Evolutionary conservation across 371 early-diverging fungal species (phyloP).

Genomic region (Rhizopus arrhizus): DNA sequence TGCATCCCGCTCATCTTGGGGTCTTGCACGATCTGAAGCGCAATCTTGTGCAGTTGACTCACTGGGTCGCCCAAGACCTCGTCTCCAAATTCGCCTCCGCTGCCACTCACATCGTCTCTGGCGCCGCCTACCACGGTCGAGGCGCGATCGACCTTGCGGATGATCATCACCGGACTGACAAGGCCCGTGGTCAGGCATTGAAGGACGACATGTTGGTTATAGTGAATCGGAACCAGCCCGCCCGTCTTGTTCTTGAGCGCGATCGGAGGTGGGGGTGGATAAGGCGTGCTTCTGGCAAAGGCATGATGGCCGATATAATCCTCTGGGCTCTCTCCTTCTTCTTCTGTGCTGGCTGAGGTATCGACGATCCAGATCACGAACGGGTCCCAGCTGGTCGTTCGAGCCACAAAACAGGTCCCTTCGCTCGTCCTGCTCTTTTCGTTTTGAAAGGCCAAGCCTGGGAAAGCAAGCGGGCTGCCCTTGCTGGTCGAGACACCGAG

Average conservation of each 20-base stretch:
- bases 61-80: constrained; percentile 68
- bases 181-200: constrained; percentile 78
- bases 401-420: constrained; percentile 66
- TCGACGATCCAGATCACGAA: constrained; percentile 78
- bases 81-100: constrained; percentile 54
- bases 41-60: constrained; percentile 89
- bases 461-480: constrained; percentile 41
- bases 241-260: constrained; percentile 52
- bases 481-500: constrained; percentile 58
- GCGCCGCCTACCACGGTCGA: constrained; percentile 72
- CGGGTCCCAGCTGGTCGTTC: constrained; percentile 76
- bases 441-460: constrained; percentile 3
- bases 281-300: constrained; percentile 32
- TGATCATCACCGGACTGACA: constrained; percentile 76
- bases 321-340: constrained; percentile 28
- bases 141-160: constrained; percentile 78
- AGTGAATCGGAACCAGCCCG: constrained; percentile 70
- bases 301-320: constrained; percentile 11
- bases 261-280: constrained; percentile 67
- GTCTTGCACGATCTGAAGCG: constrained; percentile 73
- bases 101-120: constrained; percentile 12
- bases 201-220: constrained; percentile 75
- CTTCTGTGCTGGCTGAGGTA: constrained; percentile 56
- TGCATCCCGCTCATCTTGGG: constrained; percentile 11
- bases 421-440: constrained; percentile 33